A percentile compares a stretch with the other conserved stretches of the same genome.
Evolutionary conservation across 495 filamentous ascomycete genomes (phyloP).

Genomic region (Entonaema liquescens): DNA sequence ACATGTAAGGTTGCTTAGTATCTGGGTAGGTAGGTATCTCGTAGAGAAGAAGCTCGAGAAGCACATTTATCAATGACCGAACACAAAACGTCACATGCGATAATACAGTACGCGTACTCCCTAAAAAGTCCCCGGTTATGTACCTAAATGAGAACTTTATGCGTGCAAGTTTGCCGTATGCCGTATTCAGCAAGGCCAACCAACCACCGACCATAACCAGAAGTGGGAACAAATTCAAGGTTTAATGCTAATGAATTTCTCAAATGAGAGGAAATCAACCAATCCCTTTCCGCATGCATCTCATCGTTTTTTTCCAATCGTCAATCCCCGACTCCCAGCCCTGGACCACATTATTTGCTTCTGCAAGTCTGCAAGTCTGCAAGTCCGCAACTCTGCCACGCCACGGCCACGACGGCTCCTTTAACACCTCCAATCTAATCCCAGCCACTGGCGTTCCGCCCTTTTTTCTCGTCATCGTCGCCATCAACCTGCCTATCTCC

Average conservation of each 20-base stretch:
- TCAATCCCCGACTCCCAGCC: constrained; percentile 6
- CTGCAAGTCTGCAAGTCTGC: not conserved
- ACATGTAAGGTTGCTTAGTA: too few relatives aligned
- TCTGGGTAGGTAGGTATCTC: too few relatives aligned
- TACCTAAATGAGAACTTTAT: constrained; percentile 40
- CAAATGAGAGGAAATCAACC: constrained; percentile 14
- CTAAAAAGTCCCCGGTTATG: constrained; percentile 20
- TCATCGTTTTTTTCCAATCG: constrained; percentile 19
- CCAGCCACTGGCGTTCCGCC: constrained; percentile 26
- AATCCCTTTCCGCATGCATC: constrained; percentile 42
- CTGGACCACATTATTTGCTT: constrained; percentile 34
- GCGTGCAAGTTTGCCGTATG: constrained; percentile 22
- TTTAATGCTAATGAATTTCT: constrained; percentile 25
- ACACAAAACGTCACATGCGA: constrained; percentile 13
- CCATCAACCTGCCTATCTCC: constrained; percentile 9
- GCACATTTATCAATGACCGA: not conserved
- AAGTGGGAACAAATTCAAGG: constrained; percentile 26
- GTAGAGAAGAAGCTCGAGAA: too few relatives aligned
- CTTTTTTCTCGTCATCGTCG: constrained; percentile 3
- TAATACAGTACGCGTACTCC: constrained; percentile 9
- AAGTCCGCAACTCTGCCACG: constrained; percentile 17
- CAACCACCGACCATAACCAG: constrained; percentile 6
- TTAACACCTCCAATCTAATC: constrained; percentile 8
- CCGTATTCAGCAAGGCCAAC: not conserved
- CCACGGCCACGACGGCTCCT: constrained; percentile 32